phyloP scores from a whole-genome alignment of 106 monocot species.

The Apostasia shenzhenica region DNA sequence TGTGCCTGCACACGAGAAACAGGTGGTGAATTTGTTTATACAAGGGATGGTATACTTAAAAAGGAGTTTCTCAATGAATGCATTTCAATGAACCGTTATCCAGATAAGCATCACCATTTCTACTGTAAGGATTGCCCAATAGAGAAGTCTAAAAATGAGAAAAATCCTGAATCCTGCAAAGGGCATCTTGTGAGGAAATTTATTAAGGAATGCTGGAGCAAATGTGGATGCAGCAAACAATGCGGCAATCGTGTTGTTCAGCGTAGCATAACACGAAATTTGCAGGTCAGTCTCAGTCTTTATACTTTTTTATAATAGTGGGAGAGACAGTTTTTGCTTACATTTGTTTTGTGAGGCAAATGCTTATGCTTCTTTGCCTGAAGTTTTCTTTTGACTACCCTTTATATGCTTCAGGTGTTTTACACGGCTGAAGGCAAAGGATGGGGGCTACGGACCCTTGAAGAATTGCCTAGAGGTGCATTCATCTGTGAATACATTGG shows the following conservation, averaged over 20 bases:
- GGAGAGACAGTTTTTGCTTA: not conserved
- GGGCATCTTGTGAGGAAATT: slow-evolving; percentile 70
- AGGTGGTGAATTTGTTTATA: slow-evolving; percentile 81
- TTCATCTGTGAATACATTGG: slow-evolving; percentile 97
- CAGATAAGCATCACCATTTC: slow-evolving; percentile 27
- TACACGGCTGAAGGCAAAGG: slow-evolving; percentile 63
- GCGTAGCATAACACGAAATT: slow-evolving; percentile 60
- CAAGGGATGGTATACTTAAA: slow-evolving; percentile 49
- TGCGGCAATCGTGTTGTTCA: slow-evolving; percentile 90
- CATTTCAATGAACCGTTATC: slow-evolving; percentile 33
- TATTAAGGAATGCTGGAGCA: slow-evolving; percentile 95
- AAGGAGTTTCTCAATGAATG: slow-evolving; percentile 63
- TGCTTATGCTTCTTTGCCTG: not conserved
- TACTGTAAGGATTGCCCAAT: slow-evolving; percentile 79
- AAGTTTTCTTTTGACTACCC: not conserved
- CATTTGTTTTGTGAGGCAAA: not conserved
- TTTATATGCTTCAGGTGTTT: slow-evolving; percentile 52
- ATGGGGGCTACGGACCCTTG: slow-evolving; percentile 74
- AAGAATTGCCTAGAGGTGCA: slow-evolving; percentile 63
- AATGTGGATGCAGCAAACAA: slow-evolving; percentile 79
- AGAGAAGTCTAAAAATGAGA: slow-evolving; percentile 53
- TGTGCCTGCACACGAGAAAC: slow-evolving; percentile 84
- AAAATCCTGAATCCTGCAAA: slow-evolving; percentile 50
- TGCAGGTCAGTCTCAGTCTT: slow-evolving; percentile 41
- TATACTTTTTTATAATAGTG: not conserved